Conservation (phyloP, 345 rosid genomes). For the Boechera retrofracta region DNA sequence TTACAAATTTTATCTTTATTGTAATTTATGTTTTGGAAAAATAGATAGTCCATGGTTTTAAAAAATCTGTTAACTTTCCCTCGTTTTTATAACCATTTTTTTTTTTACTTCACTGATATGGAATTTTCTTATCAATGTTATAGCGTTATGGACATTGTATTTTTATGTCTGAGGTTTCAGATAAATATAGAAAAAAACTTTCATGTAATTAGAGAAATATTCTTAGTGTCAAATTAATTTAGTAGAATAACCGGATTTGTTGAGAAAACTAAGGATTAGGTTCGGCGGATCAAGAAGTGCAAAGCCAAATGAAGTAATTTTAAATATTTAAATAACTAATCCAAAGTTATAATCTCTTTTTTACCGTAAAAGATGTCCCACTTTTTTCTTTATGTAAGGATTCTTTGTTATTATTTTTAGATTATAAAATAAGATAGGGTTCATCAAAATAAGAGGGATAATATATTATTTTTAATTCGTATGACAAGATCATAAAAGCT, state of each 20-base stretch:
- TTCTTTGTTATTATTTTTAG: conserved; percentile 7
- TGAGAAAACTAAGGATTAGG: conserved; percentile 23
- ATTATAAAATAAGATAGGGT: neutral
- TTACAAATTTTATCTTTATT: neutral
- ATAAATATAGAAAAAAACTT: neutral
- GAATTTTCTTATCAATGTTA: neutral
- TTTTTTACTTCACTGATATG: neutral
- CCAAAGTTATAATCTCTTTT: conserved; percentile 9
- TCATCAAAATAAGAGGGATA: neutral
- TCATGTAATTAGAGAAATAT: neutral
- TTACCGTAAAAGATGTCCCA: conserved; percentile 27
- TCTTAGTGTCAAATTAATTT: neutral
- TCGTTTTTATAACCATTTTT: neutral
- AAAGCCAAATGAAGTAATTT: conserved; percentile 23
- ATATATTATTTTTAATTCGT: neutral
- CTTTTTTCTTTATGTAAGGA: conserved; percentile 19
- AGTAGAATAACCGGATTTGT: neutral
- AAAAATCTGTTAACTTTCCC: conserved; percentile 15
- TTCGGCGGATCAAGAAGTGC: conserved; percentile 33
- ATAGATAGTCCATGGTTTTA: neutral
- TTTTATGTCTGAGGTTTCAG: neutral
- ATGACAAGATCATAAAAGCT: conserved; percentile 10
- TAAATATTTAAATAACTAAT: conserved; percentile 1
- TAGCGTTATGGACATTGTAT: neutral
- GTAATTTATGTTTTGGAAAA: conserved; percentile 14